These are phyloP conservation scores for Corynespora cassiicola DNA, from an alignment of 2,329 filamentous ascomycete species.

Conservation along the genomic window DNA sequence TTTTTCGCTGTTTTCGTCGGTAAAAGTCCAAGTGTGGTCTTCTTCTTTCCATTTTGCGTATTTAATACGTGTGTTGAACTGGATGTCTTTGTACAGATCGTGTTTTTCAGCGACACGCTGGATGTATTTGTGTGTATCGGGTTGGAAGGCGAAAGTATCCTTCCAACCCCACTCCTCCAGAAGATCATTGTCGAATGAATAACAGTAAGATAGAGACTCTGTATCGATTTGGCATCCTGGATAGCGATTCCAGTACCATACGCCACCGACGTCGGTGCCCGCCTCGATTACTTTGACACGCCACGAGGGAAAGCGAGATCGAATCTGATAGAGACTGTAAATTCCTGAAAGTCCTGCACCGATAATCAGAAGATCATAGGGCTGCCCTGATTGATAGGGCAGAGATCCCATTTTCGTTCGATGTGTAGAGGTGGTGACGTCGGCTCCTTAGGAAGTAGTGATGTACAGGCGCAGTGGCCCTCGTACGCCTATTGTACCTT, in stretches of 20 bases:
- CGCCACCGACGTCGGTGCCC: conserved; percentile 40
- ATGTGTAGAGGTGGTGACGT: too few relatives aligned
- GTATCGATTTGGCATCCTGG: conserved; percentile 49
- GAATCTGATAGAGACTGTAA: conserved; percentile 38
- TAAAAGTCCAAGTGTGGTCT: conserved; percentile 16
- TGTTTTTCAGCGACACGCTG: conserved; percentile 37
- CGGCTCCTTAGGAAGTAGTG: too few relatives aligned
- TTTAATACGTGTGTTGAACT: conserved; percentile 60
- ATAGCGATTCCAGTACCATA: conserved; percentile 34
- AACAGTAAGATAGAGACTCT: conserved; percentile 49
- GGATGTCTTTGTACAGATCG: conserved; percentile 58
- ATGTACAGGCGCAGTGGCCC: too few relatives aligned
- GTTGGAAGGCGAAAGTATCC: conserved; percentile 53
- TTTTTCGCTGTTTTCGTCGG: conserved; percentile 3
- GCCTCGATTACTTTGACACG: conserved; percentile 31
- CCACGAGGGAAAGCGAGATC: conserved; percentile 26
- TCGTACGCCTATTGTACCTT: too few relatives aligned
- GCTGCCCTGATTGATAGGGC: background rate
- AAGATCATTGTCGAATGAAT: conserved; percentile 49
- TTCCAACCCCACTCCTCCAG: conserved; percentile 59
- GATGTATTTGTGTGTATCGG: conserved; percentile 38
- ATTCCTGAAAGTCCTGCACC: conserved; percentile 42
- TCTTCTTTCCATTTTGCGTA: conserved; percentile 54
- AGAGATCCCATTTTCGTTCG: conserved; percentile 1
- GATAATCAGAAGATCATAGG: conserved; percentile 27